These are phyloP conservation scores for Crataegus laevigata DNA, from an alignment of 306 rosid genomes.

Conservation along the genomic window DNA sequence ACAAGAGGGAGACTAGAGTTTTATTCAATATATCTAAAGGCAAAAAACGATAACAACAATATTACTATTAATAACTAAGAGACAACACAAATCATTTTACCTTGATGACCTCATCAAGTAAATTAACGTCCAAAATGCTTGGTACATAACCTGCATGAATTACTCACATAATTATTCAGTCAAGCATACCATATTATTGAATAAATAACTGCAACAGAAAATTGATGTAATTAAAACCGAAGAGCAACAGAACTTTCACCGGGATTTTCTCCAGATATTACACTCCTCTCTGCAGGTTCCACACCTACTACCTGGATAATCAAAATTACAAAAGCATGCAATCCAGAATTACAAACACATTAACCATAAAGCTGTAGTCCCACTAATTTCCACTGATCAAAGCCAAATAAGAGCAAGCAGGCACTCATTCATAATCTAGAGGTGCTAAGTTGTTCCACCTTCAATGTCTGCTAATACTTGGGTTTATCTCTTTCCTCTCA, in stretches of 20 bases:
- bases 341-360: neutral
- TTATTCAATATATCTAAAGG: neutral
- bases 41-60: neutral
- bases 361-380: neutral
- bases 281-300: constrained; percentile 85
- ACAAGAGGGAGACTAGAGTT: neutral
- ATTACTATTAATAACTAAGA: neutral
- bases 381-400: neutral
- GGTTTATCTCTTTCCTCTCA: neutral
- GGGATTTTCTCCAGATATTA: constrained; percentile 71
- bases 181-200: constrained; percentile 7
- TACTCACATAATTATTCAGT: constrained; percentile 4
- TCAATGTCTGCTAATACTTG: neutral
- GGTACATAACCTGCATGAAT: constrained; percentile 69
- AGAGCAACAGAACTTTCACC: constrained; percentile 33
- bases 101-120: constrained; percentile 95
- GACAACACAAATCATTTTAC: constrained; percentile 26
- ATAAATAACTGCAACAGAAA: constrained; percentile 15
- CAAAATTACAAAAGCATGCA: constrained; percentile 3
- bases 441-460: neutral
- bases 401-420: neutral
- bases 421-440: neutral
- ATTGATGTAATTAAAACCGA: neutral
- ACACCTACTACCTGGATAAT: constrained; percentile 76
- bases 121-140: constrained; percentile 70